A percentile compares a stretch with the other conserved stretches of the same genome.
phyloP scores from a whole-genome alignment of 2,329 filamentous ascomycete genomes.

The Mycocentrospora acerina region DNA sequence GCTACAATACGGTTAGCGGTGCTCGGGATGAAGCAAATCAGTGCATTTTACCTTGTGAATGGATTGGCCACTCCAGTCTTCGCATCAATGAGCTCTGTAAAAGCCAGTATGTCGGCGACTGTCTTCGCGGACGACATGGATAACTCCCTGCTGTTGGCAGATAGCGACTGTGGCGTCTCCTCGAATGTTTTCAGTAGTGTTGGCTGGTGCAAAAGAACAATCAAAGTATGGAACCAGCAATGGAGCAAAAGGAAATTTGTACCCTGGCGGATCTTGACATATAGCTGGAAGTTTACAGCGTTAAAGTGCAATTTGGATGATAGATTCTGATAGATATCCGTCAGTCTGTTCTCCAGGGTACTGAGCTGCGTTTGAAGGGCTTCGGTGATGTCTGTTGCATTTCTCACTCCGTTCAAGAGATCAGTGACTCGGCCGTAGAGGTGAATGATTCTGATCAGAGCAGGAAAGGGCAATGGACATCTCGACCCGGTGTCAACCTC shows the following conservation, averaged over 20 bases:
- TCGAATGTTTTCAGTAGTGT: slow-evolving; percentile 78
- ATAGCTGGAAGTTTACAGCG: slow-evolving; percentile 81
- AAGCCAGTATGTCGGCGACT: slow-evolving; percentile 83
- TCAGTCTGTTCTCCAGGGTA: slow-evolving; percentile 80
- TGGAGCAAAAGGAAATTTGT: slow-evolving; percentile 86
- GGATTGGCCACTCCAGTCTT: slow-evolving; percentile 86
- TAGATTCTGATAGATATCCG: slow-evolving; percentile 71
- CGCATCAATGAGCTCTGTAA: slow-evolving; percentile 81
- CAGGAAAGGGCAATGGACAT: slow-evolving; percentile 78
- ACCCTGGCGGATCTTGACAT: slow-evolving; percentile 76
- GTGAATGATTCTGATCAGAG: slow-evolving; percentile 80
- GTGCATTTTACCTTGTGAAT: slow-evolving; percentile 59
- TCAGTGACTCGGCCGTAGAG: slow-evolving; percentile 84
- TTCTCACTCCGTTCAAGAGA: slow-evolving; percentile 76
- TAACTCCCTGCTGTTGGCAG: slow-evolving; percentile 75
- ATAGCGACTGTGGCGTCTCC: slow-evolving; percentile 67
- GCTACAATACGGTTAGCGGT: slow-evolving; percentile 45
- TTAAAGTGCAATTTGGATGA: slow-evolving; percentile 79
- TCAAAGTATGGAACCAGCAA: slow-evolving; percentile 86
- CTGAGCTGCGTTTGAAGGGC: slow-evolving; percentile 72
- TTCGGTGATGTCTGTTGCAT: slow-evolving; percentile 70
- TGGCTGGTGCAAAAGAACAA: slow-evolving; percentile 82
- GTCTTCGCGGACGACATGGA: slow-evolving; percentile 91
- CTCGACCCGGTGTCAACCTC: slow-evolving; percentile 57
- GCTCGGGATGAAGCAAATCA: neutral